Evolutionary conservation across 164 flowering plant genomes (phyloP).

Genomic region (Liriodendron chinense): DNA sequence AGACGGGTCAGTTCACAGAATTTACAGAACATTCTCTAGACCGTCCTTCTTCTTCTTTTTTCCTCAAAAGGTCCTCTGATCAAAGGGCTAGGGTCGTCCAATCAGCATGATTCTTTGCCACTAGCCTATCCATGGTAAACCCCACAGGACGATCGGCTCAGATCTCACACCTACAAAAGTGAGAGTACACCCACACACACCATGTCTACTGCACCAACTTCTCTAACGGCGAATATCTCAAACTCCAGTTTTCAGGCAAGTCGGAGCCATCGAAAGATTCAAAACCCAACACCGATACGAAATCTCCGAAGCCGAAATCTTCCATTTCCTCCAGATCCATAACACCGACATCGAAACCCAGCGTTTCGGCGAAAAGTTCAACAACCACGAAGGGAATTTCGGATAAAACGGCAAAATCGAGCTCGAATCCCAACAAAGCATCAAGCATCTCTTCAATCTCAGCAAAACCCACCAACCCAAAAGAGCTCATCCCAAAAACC

Average conservation of each 20-base stretch:
- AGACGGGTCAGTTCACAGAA: too few species aligned
- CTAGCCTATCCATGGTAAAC: too few species aligned
- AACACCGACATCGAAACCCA: constrained; percentile 30
- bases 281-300: constrained; percentile 11
- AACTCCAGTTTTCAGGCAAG: constrained; percentile 30
- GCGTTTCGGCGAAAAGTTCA: background rate
- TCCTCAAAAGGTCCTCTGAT: too few species aligned
- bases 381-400: background rate
- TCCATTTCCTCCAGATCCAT: constrained; percentile 24
- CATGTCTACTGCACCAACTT: too few species aligned
- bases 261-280: constrained; percentile 15
- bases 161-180: too few species aligned
- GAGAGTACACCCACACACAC: too few species aligned
- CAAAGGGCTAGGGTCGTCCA: too few species aligned
- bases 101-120: too few species aligned
- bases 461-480: constrained; percentile 5
- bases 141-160: too few species aligned
- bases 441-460: background rate
- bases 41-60: too few species aligned
- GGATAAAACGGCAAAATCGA: background rate
- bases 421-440: background rate
- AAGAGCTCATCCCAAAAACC: background rate
- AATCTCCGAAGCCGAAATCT: constrained; percentile 22
- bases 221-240: background rate
- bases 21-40: too few species aligned